Evolutionary conservation across 257 asterid species (phyloP), one percentile per base, ranked within the genome.

Genomic region (Gentiana straminea): DNA sequence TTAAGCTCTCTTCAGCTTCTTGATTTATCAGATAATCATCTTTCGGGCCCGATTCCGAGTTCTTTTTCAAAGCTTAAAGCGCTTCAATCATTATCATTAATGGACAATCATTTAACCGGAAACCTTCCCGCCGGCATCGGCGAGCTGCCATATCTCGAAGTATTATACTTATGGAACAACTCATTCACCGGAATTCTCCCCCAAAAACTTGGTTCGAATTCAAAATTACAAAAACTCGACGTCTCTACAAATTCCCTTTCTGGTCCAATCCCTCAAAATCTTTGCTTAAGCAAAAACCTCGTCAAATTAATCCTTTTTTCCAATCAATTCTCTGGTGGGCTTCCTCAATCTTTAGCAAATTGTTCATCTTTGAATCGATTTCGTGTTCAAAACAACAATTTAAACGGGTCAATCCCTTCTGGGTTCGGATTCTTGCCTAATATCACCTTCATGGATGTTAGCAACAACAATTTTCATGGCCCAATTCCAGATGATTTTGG

Each of bases 161-260:
- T 24, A 11, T 66, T 92, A 34, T 67, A 59, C 35, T 54, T 92
- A 24, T 92, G 97, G 97, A 88, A 92, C 64, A 92, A 92, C 61
- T 85, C 94, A 2, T 75, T 92, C 52, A 52, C 95, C 4, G 98
- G 98, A 12, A 70, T 68, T 58, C 60, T 92, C 9, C 95, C 97
- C 0, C 80, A 74, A 7, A 78, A 60, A 41, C 68, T 92, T 32
- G 98, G 98, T 55, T 81, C 86, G 13, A 92, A 83, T 59, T 73
- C 83, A 1, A 77, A 57, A 76, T 51, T 92, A 36, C 81, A 70
- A 50, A 66, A 64, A 55, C 79, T 92, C 3, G 98, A 92, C 15
- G 95, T 88, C 38, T 92, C 98, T 7, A 72, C 97, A 0, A 88
- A 88, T 69, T 69, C 64, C 0, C 72, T 92, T 7, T 52, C 94